Evolutionary conservation across 2,329 filamentous ascomycete species (phyloP), one percentile per base, ranked within the genome.

Genomic region (Epichloe uncinata): DNA sequence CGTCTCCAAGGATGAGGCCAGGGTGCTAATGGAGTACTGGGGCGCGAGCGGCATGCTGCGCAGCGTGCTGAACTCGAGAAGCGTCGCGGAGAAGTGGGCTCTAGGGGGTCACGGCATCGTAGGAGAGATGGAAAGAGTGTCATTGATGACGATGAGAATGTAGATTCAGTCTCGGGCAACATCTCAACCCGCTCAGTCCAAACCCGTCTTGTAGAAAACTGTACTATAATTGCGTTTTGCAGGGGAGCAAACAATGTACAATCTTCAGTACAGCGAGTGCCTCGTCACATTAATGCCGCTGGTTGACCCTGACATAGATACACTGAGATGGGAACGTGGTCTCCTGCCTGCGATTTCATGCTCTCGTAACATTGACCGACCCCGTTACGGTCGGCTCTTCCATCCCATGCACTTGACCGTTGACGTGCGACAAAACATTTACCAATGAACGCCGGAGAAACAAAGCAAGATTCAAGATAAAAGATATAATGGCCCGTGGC

Each of bases 21-120:
- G 84, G 52, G 76, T 81, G 1, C 72, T 95, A 58, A 84, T 97
- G 81, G 89, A 96, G 71, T 97, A 96, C 70, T 97, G 91, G 74
- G 89, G 87, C 5, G 81, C 79, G 36, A 94, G 87, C 65, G 93
- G 91, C 12, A 73, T 95, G 63, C 64, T 95, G 61, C 78, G 85
- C 55, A 73, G 78, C 53, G 74, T 72, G 43, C 74, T 96, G 46
- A 82, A 86, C 59, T 82, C 90, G 61, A 72, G 71, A 55, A 74
- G 77, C 54, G 84, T 96, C 36, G 74, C 77, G 20, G 85, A 94
- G 73, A 87, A 87, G 70, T 95, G 90, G 89, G 82, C 81, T 45
- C 63, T 96, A 57, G 81, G 82, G 82, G 88, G 88, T 20, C 81
- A 85, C 59, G 90, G 90, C 13, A 78, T 91, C 47, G 74, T 95